A percentile compares a stretch with the other conserved stretches of the same genome.
phyloP scores from a whole-genome alignment of 1,139 yeast genomes.

The Geotrichum carabidarum region DNA sequence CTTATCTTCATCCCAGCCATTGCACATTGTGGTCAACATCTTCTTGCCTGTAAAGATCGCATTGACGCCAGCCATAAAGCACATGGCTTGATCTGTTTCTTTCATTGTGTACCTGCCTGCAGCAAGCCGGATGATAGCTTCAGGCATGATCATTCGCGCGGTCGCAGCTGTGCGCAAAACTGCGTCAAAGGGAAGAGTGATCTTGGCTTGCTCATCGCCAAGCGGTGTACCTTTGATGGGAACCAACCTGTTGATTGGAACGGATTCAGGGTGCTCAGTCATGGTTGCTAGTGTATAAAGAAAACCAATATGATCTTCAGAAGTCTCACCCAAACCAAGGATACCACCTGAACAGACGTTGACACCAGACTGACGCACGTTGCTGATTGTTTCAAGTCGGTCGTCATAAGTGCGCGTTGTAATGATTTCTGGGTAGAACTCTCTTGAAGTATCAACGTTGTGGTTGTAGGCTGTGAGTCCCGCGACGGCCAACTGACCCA shows the following conservation, averaged over 20 bases:
- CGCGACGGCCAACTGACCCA: conserved; percentile 53
- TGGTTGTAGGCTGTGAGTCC: conserved; percentile 81
- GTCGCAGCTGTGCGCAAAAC: conserved; percentile 68
- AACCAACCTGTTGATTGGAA: conserved; percentile 76
- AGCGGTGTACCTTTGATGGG: conserved; percentile 77
- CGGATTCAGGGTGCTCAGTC: conserved; percentile 68
- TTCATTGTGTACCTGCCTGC: conserved; percentile 82
- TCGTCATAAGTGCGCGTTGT: conserved; percentile 69
- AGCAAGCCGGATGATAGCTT: conserved; percentile 63
- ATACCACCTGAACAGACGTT: conserved; percentile 78
- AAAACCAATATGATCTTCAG: conserved; percentile 65
- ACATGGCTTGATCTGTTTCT: conserved; percentile 67
- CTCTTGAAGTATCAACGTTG: conserved; percentile 74
- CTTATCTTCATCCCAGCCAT: conserved; percentile 80
- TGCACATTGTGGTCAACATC: conserved; percentile 79
- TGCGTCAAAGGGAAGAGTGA: conserved; percentile 52
- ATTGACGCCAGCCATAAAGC: conserved; percentile 74
- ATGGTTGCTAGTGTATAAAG: conserved; percentile 62
- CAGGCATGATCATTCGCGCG: conserved; percentile 70
- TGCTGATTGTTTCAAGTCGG: conserved; percentile 57
- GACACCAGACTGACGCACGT: conserved; percentile 62
- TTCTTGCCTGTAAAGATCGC: conserved; percentile 78
- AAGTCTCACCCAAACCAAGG: conserved; percentile 70
- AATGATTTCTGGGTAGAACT: conserved; percentile 67
- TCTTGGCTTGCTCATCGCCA: conserved; percentile 42